phyloP scores from a whole-genome alignment of 192 early-diverging fungal species.

The Umbelopsis vinacea region DNA sequence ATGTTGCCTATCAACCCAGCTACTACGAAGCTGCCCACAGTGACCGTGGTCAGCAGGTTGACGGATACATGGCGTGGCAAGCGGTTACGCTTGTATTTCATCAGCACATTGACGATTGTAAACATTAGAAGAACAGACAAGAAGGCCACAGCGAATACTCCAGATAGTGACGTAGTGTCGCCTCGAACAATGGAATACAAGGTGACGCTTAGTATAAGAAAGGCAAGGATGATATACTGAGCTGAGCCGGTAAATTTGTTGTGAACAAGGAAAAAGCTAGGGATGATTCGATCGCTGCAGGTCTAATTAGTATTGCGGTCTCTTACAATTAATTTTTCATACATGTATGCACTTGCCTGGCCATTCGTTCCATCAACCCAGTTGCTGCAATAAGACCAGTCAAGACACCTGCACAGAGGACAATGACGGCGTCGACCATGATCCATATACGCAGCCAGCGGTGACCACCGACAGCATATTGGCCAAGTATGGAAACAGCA shows the following conservation, averaged over 20 bases:
- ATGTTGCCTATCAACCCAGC: slow-evolving; percentile 50
- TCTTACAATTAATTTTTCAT: not conserved
- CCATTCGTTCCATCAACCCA: slow-evolving; percentile 56
- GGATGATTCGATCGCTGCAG: slow-evolving; percentile 51
- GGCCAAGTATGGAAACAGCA: slow-evolving; percentile 49
- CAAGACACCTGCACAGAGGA: slow-evolving; percentile 62
- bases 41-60: slow-evolving; percentile 36
- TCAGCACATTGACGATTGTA: slow-evolving; percentile 47
- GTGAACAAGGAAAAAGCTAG: slow-evolving; percentile 47
- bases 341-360: slow-evolving; percentile 26
- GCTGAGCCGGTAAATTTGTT: slow-evolving; percentile 48
- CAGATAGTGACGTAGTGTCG: slow-evolving; percentile 50
- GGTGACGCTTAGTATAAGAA: slow-evolving; percentile 53
- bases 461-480: slow-evolving; percentile 36
- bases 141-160: slow-evolving; percentile 59
- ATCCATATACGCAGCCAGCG: slow-evolving; percentile 47
- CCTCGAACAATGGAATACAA: slow-evolving; percentile 47
- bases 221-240: slow-evolving; percentile 55
- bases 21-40: slow-evolving; percentile 33
- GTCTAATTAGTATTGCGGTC: not conserved
- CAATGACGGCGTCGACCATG: slow-evolving; percentile 60
- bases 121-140: slow-evolving; percentile 51
- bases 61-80: slow-evolving; percentile 39
- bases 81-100: slow-evolving; percentile 52
- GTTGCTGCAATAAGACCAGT: slow-evolving; percentile 58